A percentile compares a stretch with the other conserved stretches of the same genome.
phyloP scores from a whole-genome alignment of 2,329 filamentous ascomycete genomes.

The Pseudofabraea citricarpa region DNA sequence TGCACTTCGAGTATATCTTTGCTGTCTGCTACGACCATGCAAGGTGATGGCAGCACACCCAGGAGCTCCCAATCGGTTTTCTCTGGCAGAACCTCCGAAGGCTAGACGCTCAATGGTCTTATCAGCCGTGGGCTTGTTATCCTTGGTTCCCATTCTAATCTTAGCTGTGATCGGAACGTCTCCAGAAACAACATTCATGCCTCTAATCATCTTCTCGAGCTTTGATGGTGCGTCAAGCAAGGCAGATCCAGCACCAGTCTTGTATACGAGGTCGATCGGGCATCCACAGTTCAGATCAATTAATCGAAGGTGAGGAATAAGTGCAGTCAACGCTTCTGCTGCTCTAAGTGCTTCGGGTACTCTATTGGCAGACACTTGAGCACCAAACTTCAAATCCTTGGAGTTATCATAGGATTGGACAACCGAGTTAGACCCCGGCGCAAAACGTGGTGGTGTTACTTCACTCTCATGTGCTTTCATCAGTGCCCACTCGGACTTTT shows the following conservation, averaged over 20 bases:
- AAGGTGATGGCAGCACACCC: slow-evolving; percentile 94
- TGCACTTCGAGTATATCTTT: slow-evolving; percentile 87
- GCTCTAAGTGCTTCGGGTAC: slow-evolving; percentile 88
- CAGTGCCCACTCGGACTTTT: slow-evolving; percentile 89
- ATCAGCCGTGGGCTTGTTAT: slow-evolving; percentile 71
- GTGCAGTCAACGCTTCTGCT: slow-evolving; percentile 71
- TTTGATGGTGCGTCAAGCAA: slow-evolving; percentile 85
- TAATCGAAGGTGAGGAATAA: slow-evolving; percentile 78
- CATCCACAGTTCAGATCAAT: slow-evolving; percentile 97
- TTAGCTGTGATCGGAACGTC: slow-evolving; percentile 92
- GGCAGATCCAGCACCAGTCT: slow-evolving; percentile 82
- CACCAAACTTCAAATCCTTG: slow-evolving; percentile 83
- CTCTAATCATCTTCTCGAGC: slow-evolving; percentile 88
- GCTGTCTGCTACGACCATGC: slow-evolving; percentile 88
- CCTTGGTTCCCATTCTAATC: slow-evolving; percentile 85
- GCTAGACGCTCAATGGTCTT: slow-evolving; percentile 80
- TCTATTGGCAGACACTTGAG: slow-evolving; percentile 88
- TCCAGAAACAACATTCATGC: slow-evolving; percentile 91
- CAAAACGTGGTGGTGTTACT: slow-evolving; percentile 64
- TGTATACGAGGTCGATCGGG: slow-evolving; percentile 90
- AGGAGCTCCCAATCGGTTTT: slow-evolving; percentile 65
- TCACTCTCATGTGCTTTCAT: slow-evolving; percentile 90
- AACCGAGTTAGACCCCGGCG: slow-evolving; percentile 44
- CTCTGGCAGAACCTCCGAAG: slow-evolving; percentile 70
- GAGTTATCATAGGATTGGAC: slow-evolving; percentile 77